A percentile compares a stretch with the other conserved stretches of the same genome.
Conservation (phyloP, 176 grass and related monocot genomes). For the Thalia dealbata region DNA sequence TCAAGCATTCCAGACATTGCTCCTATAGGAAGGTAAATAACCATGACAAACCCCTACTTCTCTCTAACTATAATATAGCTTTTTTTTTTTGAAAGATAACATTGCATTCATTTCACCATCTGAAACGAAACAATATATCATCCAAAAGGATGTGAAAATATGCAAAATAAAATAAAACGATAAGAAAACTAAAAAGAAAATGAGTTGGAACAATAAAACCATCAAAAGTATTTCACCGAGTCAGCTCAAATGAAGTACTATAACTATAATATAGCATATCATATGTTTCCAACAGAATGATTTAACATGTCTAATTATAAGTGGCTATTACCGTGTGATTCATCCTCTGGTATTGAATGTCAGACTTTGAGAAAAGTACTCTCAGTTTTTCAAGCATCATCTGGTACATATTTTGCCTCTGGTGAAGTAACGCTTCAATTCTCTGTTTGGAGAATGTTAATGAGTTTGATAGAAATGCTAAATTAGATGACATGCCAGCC, state of each 20-base stretch:
- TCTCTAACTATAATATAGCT: too few species aligned
- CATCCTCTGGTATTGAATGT: constrained; percentile 33
- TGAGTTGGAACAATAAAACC: too few species aligned
- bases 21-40: not conserved
- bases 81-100: too few species aligned
- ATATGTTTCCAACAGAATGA: not conserved
- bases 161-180: too few species aligned
- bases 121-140: too few species aligned
- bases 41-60: too few species aligned
- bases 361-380: constrained; percentile 43
- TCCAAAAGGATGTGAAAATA: too few species aligned
- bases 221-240: too few species aligned
- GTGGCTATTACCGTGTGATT: constrained; percentile 24
- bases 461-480: constrained; percentile 42
- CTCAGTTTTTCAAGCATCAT: constrained; percentile 57
- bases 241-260: too few species aligned
- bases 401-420: constrained; percentile 68
- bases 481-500: constrained; percentile 40
- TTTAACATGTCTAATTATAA: not conserved
- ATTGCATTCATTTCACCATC: too few species aligned
- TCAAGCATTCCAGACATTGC: not conserved
- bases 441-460: constrained; percentile 62
- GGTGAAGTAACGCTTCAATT: constrained; percentile 42
- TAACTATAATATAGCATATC: not conserved
- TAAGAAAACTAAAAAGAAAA: too few species aligned